Percentiles rank a stretch among this genome's conserved stretches.
Evolutionary conservation across 1,284 basidiomycete genomes (phyloP).

Genomic region (Apiotrichum mycotoxinovorans): DNA sequence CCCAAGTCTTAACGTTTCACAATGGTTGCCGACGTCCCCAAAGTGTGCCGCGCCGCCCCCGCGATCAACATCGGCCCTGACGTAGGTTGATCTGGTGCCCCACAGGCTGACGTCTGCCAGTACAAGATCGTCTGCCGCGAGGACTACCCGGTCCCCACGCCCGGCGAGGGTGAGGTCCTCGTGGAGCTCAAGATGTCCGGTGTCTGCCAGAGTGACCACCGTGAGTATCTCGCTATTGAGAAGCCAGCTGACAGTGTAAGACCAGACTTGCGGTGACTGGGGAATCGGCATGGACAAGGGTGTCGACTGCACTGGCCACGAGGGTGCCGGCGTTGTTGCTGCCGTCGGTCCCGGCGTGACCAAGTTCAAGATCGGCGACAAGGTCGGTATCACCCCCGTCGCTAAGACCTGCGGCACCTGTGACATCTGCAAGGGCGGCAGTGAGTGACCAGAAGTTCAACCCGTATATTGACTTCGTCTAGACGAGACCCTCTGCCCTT

Average conservation of each 20-base stretch:
- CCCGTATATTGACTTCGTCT: neutral
- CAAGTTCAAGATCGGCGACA: conserved; percentile 18
- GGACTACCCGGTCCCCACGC: conserved; percentile 21
- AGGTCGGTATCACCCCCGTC: conserved; percentile 17
- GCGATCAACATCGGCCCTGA: no score
- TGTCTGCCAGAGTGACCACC: conserved; percentile 23
- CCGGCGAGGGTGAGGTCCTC: conserved; percentile 19
- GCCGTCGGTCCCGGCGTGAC: conserved; percentile 17
- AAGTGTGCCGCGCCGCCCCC: no score
- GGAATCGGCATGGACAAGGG: neutral
- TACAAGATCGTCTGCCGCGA: conserved; percentile 17
- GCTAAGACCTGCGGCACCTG: conserved; percentile 14
- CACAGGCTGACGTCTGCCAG: neutral
- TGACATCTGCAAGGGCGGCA: conserved; percentile 15
- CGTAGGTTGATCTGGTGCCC: no score
- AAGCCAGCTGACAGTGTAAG: neutral
- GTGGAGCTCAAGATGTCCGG: conserved; percentile 19
- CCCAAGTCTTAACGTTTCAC: no score
- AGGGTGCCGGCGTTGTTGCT: conserved; percentile 19
- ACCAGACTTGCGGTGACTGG: conserved; percentile 19
- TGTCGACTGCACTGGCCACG: conserved; percentile 22
- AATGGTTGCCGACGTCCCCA: no score
- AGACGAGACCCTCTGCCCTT: conserved; percentile 20
- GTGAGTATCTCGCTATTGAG: conserved; percentile 5
- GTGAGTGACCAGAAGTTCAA: conserved; percentile 3